These are phyloP conservation scores for Ramularia collo-cygni DNA, from an alignment of 2,329 filamentous ascomycete genomes.

Conservation along the genomic window DNA sequence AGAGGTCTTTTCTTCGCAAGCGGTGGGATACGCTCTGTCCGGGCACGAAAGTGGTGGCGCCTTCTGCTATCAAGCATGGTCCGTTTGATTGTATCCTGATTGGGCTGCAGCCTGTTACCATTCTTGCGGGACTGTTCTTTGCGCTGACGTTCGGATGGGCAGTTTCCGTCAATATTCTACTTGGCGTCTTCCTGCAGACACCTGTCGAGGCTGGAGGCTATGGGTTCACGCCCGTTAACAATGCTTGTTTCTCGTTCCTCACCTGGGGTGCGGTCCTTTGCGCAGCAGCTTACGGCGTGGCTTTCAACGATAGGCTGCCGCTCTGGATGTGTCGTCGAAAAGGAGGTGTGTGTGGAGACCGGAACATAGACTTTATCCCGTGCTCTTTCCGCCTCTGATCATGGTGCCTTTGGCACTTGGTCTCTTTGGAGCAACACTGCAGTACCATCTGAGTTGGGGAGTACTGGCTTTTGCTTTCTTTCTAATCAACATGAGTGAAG, in stretches of 20 bases:
- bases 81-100: conserved; percentile 25
- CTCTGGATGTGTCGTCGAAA: conserved; percentile 28
- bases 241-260: conserved; percentile 35
- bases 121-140: conserved; percentile 35
- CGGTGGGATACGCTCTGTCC: conserved; percentile 29
- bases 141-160: conserved; percentile 29
- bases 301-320: conserved; percentile 36
- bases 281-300: conserved; percentile 32
- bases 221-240: conserved; percentile 36
- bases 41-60: conserved; percentile 13
- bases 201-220: conserved; percentile 35
- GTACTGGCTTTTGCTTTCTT: conserved; percentile 37
- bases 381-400: conserved; percentile 29
- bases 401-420: conserved; percentile 19
- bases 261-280: conserved; percentile 37
- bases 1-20: conserved; percentile 5
- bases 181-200: conserved; percentile 33
- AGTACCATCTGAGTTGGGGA: conserved; percentile 37
- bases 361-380: conserved; percentile 34
- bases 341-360: conserved; percentile 33
- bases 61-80: conserved; percentile 11
- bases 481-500: conserved; percentile 34
- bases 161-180: conserved; percentile 16
- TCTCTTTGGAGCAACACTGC: conserved; percentile 34
- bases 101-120: conserved; percentile 31